Evolutionary conservation across 164 flowering plant genomes (phyloP), one percentile per base, ranked within the genome.

Genomic region (Vitis amurensis): DNA sequence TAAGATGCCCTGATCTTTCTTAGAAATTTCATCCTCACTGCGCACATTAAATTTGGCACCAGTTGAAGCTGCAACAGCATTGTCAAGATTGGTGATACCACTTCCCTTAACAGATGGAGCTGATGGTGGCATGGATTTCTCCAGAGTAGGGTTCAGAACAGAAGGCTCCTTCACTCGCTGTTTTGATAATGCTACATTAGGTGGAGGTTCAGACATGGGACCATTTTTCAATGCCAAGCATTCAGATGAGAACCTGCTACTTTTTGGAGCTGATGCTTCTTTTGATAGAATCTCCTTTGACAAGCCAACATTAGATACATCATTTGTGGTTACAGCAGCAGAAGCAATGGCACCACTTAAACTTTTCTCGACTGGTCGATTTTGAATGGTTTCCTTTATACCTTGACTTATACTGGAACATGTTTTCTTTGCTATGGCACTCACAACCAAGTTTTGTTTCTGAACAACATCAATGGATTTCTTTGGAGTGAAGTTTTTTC

Each of bases 401-500:
- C 55, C 56, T 11, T 52, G 67, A 29, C 59, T 75, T 63, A 70
- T 29, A 60, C 55, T 66, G 13, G 73, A 66, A 71, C 19, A 44
- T 8, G 52, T 67, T 61, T 57, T 77, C 27, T 66, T 84, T 76
- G 73, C 75, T 2, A 57, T 27, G n/a, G 64, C 58, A 67, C 65
- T 80, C 47, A 67, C 68, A 30, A 65, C 73, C 56, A 68, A 16
- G 27, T 72, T 86, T 63, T 80, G 90, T 68, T 77, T 86, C 37
- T 70, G 77, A 49, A 72, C 71, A 57, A 61, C 65, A 56, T 75
- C 80, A 57, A 56, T 56, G 61, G 86, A 77, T 70, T 86, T 91
- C 76, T 76, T 89, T 13, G 80, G 68, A 59, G 64, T 59, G 64
- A 65, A 11, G 67, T 70, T 80, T 77, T 30, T 85, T 74, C 87